phyloP scores from a whole-genome alignment of 2,329 filamentous ascomycete species.

The Ascosphaera apis region DNA sequence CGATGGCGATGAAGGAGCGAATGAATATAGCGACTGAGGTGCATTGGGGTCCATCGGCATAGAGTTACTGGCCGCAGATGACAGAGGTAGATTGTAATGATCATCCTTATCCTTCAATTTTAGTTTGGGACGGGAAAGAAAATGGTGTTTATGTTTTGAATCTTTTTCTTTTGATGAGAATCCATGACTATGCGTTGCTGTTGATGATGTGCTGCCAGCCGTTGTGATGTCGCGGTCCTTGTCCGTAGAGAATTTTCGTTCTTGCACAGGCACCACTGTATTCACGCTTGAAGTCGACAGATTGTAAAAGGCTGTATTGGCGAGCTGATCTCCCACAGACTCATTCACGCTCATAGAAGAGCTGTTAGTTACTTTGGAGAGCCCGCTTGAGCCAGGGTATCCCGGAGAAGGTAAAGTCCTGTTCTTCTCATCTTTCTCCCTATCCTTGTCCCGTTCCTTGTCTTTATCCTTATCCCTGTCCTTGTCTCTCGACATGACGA shows the following conservation, averaged over 20 bases:
- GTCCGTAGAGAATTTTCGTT: constrained; percentile 17
- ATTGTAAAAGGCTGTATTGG: constrained; percentile 29
- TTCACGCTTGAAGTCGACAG: constrained; percentile 38
- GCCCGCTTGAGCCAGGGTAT: constrained; percentile 25
- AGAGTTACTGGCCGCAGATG: constrained; percentile 42
- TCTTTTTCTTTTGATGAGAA: constrained; percentile 16
- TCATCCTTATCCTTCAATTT: constrained; percentile 41
- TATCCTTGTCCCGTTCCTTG: constrained; percentile 27
- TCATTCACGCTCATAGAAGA: constrained; percentile 38
- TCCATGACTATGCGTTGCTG: constrained; percentile 18
- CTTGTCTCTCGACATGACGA: constrained; percentile 37
- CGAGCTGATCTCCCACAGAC: constrained; percentile 24
- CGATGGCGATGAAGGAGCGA: constrained; percentile 40
- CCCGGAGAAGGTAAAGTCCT: constrained; percentile 33
- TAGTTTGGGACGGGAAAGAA: constrained; percentile 41
- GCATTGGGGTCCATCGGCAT: constrained; percentile 38
- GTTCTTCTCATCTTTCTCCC: constrained; percentile 26
- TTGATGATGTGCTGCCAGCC: constrained; percentile 14
- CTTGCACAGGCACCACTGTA: constrained; percentile 29
- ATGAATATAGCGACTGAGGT: constrained; percentile 41
- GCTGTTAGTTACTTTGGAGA: constrained; percentile 33
- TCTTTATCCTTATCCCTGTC: constrained; percentile 27
- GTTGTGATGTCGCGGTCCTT: constrained; percentile 12
- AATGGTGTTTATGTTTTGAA: constrained; percentile 32
- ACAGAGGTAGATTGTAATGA: constrained; percentile 32